A percentile compares a stretch with the other conserved stretches of the same genome.
These are phyloP conservation scores for Annulohypoxylon bovei DNA, from an alignment of 495 filamentous ascomycete genomes.

Conservation along the genomic window DNA sequence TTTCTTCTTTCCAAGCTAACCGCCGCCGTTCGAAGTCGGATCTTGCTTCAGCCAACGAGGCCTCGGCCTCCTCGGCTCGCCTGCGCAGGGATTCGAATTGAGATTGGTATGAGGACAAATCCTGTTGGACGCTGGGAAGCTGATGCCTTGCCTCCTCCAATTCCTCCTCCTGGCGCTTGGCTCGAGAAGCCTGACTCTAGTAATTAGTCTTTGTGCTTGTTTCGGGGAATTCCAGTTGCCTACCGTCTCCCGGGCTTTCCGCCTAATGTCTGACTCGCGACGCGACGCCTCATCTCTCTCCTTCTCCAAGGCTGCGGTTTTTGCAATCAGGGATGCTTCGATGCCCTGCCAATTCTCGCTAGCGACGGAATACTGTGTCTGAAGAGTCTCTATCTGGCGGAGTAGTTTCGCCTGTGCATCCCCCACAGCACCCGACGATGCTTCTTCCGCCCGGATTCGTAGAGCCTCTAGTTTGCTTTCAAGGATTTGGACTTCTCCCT, in stretches of 20 bases:
- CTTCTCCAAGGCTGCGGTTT: slow-evolving; percentile 80
- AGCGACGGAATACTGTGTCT: slow-evolving; percentile 93
- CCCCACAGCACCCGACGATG: slow-evolving; percentile 79
- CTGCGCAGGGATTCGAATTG: slow-evolving; percentile 71
- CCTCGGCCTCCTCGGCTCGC: slow-evolving; percentile 71
- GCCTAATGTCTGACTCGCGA: slow-evolving; percentile 83
- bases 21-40: slow-evolving; percentile 59
- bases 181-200: slow-evolving; percentile 70
- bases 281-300: slow-evolving; percentile 88
- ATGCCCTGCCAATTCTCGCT: slow-evolving; percentile 98
- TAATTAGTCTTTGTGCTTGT: slow-evolving; percentile 34
- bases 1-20: slow-evolving; percentile 74
- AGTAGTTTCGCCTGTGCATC: slow-evolving; percentile 91
- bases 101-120: slow-evolving; percentile 65
- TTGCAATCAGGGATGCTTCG: slow-evolving; percentile 80
- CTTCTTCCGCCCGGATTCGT: slow-evolving; percentile 87
- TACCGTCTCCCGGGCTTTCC: slow-evolving; percentile 87
- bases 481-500: slow-evolving; percentile 80
- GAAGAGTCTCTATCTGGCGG: slow-evolving; percentile 93
- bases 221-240: slow-evolving; percentile 34
- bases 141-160: slow-evolving; percentile 75
- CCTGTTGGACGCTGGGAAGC: slow-evolving; percentile 67
- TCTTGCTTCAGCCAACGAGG: slow-evolving; percentile 64
- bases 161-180: slow-evolving; percentile 82
- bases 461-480: slow-evolving; percentile 93